Evolutionary conservation across 805 yeast species (phyloP).

Genomic region (Yamadazyma insecticola): DNA sequence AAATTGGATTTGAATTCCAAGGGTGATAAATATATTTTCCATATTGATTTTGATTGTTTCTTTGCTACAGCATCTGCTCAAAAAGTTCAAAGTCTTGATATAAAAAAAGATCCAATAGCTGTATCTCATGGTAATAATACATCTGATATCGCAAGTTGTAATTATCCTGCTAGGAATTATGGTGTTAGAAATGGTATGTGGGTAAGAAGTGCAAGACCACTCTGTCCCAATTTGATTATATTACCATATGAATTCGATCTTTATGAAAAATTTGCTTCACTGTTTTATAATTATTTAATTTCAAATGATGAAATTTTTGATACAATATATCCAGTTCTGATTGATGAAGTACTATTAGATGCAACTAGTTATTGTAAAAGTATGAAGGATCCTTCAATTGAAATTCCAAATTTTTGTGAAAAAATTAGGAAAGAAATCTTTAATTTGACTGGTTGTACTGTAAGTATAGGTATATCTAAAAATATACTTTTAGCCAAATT

Average conservation of each 20-base stretch:
- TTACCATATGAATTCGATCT: constrained; percentile 71
- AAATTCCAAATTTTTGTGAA: constrained; percentile 16
- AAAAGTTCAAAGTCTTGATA: constrained; percentile 48
- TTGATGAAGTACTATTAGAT: constrained; percentile 88
- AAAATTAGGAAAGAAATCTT: constrained; percentile 40
- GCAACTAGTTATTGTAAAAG: constrained; percentile 32
- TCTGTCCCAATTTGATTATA: constrained; percentile 64
- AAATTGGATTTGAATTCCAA: background rate
- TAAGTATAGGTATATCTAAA: constrained; percentile 74
- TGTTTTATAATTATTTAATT: constrained; percentile 58
- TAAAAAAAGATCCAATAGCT: constrained; percentile 48
- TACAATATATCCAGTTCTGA: constrained; percentile 71
- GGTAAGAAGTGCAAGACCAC: constrained; percentile 58
- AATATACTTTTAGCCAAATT: constrained; percentile 77
- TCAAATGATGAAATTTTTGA: constrained; percentile 41
- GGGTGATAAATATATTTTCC: constrained; percentile 45
- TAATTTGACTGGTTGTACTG: constrained; percentile 52
- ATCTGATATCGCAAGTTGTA: constrained; percentile 89
- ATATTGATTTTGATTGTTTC: constrained; percentile 91
- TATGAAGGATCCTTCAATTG: constrained; percentile 3
- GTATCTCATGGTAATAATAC: constrained; percentile 57
- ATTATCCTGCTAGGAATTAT: constrained; percentile 73
- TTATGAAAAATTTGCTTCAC: constrained; percentile 62
- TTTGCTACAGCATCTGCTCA: constrained; percentile 82
- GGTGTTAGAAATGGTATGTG: constrained; percentile 93